phyloP scores from a whole-genome alignment of 1,284 basidiomycete species.

The Ceratobasidium papillatum region DNA sequence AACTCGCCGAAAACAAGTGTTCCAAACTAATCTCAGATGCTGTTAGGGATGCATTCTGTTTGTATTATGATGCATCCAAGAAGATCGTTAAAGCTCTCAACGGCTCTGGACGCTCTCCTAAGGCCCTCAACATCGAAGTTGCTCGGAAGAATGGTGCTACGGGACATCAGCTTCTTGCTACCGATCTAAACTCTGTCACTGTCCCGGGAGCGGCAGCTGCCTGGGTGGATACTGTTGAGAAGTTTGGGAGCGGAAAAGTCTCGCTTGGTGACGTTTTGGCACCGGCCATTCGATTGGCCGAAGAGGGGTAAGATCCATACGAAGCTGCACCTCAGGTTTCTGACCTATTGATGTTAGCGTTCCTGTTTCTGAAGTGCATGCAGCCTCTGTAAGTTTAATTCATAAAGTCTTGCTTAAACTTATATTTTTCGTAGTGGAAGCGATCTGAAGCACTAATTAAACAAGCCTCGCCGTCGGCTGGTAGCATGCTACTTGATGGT shows the following conservation, averaged over 20 bases:
- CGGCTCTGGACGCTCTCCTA: slow-evolving; percentile 86
- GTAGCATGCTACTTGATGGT: slow-evolving; percentile 86
- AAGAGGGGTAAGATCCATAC: slow-evolving; percentile 72
- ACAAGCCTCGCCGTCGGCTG: slow-evolving; percentile 80
- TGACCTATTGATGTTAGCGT: slow-evolving; percentile 58
- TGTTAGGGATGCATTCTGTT: slow-evolving; percentile 84
- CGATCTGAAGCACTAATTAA: slow-evolving; percentile 77
- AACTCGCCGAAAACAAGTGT: slow-evolving; percentile 46
- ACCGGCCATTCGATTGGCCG: slow-evolving; percentile 85
- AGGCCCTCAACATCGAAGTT: slow-evolving; percentile 80
- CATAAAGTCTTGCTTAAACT: background rate
- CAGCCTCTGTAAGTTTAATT: slow-evolving; percentile 60
- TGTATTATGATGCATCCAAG: slow-evolving; percentile 86
- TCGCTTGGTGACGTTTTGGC: slow-evolving; percentile 82
- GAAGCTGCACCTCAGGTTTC: background rate
- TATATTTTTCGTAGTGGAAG: slow-evolving; percentile 66
- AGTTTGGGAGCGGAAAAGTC: slow-evolving; percentile 85
- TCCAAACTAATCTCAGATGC: slow-evolving; percentile 1
- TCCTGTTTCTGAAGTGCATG: slow-evolving; percentile 82
- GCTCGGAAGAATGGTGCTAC: slow-evolving; percentile 73
- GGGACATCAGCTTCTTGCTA: slow-evolving; percentile 71
- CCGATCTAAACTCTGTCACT: slow-evolving; percentile 87
- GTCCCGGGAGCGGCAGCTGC: slow-evolving; percentile 95
- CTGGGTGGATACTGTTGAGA: slow-evolving; percentile 89
- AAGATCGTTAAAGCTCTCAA: slow-evolving; percentile 86